Evolutionary conservation across 306 rosid genomes (phyloP), one percentile per base, ranked within the genome.

Genomic region (Fragaria ananassa): DNA sequence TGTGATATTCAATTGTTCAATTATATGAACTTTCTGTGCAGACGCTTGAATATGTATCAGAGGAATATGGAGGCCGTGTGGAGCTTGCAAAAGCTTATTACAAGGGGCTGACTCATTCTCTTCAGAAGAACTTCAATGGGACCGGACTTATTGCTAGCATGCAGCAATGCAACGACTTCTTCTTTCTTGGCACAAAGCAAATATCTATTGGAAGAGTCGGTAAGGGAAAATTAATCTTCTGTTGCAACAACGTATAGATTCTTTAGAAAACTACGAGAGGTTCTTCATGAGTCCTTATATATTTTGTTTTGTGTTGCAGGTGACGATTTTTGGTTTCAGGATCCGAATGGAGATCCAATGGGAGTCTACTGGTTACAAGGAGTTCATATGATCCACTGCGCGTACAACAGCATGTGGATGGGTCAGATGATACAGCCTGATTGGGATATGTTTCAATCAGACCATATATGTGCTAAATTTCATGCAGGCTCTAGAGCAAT

Each of bases 371-470:
- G 96, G 98, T 70, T 91, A 53, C 96, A 94, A 76, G 97, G 98
- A 37, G 93, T 91, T 6, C 97, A 94, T 72, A 94, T 94, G 97
- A 86, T 94, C 80, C 94, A 88, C 37, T 90, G 97, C 68, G 87
- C 98, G 66, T 94, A 90, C 70, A 94, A 94, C 81, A 94, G 96
- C 83, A 78, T 94, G 89, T 94, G 98, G 98, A 94, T 94, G 93
- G 94, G 97, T 27, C 94, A 94, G 56, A 86, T 94, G 60, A 88
- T 88, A 79, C 97, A 86, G 2, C 98, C 96, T 1, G 98, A 94
- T 80, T 94, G 98, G 97, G 97, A 94, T 72, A 94, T 94, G 98
- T 94, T 94, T 84, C 96, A 90, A 69, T 94, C 97, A 19, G 96
- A 90, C 53, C 94, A 91, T 81, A 37, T 68, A 5, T 93, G 96